Conservation (phyloP, 1,284 basidiomycete genomes). For the Stygiomarasmius scandens region DNA sequence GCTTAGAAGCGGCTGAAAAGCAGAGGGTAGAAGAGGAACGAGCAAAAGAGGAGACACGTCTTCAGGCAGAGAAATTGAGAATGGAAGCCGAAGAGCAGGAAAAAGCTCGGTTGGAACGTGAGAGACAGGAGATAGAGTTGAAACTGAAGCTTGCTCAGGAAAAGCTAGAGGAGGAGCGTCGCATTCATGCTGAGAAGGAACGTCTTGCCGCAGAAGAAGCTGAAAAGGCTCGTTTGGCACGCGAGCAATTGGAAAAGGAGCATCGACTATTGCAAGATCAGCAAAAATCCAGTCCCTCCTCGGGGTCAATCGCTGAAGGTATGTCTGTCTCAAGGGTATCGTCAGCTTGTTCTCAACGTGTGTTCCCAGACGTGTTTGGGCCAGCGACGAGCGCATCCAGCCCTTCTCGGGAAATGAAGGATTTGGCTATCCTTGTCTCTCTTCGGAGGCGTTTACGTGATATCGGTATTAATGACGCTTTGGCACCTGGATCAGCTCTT, state of each 20-base stretch:
- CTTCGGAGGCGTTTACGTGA: constrained; percentile 63
- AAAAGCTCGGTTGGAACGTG: constrained; percentile 34
- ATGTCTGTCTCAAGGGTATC: neutral
- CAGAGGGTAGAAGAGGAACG: constrained; percentile 14
- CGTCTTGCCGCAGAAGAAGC: constrained; percentile 31
- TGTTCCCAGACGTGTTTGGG: constrained; percentile 17
- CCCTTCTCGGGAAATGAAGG: constrained; percentile 23
- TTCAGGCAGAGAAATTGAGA: constrained; percentile 34
- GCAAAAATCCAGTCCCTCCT: neutral
- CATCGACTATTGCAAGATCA: constrained; percentile 11
- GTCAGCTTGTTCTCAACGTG: neutral
- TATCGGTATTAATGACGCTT: constrained; percentile 59
- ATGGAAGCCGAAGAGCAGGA: constrained; percentile 38
- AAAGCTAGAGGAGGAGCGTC: constrained; percentile 20
- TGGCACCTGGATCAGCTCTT: constrained; percentile 52
- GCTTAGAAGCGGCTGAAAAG: constrained; percentile 15
- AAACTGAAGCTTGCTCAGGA: constrained; percentile 24
- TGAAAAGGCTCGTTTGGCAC: constrained; percentile 20
- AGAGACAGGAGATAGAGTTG: constrained; percentile 25
- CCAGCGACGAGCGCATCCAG: neutral
- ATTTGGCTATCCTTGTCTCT: constrained; percentile 28
- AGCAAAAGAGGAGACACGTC: constrained; percentile 30
- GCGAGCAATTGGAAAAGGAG: constrained; percentile 14
- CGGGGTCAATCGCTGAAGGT: neutral
- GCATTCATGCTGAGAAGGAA: constrained; percentile 29